These are phyloP conservation scores for Tulasnella sp. DNA, from an alignment of 768 basidiomycete species.

Conservation along the genomic window DNA sequence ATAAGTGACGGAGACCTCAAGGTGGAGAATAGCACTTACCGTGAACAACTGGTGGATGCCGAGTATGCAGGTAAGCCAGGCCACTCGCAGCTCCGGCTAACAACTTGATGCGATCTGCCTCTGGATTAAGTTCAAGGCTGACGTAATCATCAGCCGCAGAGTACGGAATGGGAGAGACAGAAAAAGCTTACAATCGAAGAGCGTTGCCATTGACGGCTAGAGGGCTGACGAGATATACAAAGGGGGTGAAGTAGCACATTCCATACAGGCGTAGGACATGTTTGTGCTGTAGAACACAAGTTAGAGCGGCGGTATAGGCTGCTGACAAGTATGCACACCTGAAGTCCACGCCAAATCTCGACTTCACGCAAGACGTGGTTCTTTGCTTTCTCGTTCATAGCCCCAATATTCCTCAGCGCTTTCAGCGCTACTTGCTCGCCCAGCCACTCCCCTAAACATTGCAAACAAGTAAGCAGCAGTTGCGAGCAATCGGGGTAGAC, in stretches of 20 bases:
- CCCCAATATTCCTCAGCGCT: slow-evolving; percentile 33
- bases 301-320: slow-evolving; percentile 34
- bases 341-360: slow-evolving; percentile 37
- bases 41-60: slow-evolving; percentile 12
- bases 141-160: slow-evolving; percentile 36
- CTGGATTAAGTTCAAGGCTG: slow-evolving; percentile 17
- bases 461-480: not conserved
- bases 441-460: slow-evolving; percentile 38
- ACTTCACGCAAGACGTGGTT: slow-evolving; percentile 41
- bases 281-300: slow-evolving; percentile 33
- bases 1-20: not conserved
- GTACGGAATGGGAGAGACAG: slow-evolving; percentile 31
- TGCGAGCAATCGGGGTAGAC: not conserved
- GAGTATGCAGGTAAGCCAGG: slow-evolving; percentile 21
- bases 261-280: slow-evolving; percentile 4
- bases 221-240: slow-evolving; percentile 36
- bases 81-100: slow-evolving; percentile 3
- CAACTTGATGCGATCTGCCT: slow-evolving; percentile 4
- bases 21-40: slow-evolving; percentile 23
- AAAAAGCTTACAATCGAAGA: slow-evolving; percentile 31
- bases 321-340: slow-evolving; percentile 35
- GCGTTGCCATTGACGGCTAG: slow-evolving; percentile 42
- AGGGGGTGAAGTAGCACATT: not conserved
- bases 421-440: slow-evolving; percentile 40
- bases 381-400: slow-evolving; percentile 31